These are phyloP conservation scores for Neurospora tetraspora DNA, from an alignment of 495 filamentous ascomycete species.

Conservation along the genomic window DNA sequence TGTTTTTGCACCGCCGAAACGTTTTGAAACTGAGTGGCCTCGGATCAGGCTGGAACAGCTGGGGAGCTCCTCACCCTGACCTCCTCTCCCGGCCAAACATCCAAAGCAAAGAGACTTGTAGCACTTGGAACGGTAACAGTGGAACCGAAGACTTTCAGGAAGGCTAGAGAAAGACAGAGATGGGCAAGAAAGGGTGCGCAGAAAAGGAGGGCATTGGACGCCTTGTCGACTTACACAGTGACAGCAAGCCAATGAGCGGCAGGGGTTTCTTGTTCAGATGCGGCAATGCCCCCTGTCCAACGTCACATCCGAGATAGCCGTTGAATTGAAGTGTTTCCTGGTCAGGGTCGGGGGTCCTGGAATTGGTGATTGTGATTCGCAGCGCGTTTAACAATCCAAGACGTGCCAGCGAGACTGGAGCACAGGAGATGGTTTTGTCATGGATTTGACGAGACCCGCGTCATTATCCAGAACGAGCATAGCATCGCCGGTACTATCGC, in stretches of 20 bases:
- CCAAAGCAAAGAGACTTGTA: background rate
- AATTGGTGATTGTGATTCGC: background rate
- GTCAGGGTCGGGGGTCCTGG: background rate
- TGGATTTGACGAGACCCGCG: background rate
- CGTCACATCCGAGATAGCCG: background rate
- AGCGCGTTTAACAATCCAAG: background rate
- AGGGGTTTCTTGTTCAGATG: background rate
- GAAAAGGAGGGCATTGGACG: background rate
- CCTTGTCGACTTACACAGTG: background rate
- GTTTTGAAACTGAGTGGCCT: background rate
- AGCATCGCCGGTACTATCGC: background rate
- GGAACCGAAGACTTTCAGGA: background rate
- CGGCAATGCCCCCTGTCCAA: constrained; percentile 2
- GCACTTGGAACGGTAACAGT: background rate
- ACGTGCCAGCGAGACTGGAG: background rate
- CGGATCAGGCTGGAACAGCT: background rate
- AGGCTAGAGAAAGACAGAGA: background rate
- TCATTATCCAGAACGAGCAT: background rate
- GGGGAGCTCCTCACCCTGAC: background rate
- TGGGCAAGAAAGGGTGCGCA: background rate
- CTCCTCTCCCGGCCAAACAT: background rate
- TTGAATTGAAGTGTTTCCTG: background rate
- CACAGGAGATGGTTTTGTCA: background rate
- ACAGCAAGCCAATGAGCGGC: background rate
- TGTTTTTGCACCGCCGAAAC: background rate